Evolutionary conservation across 129 eudicot species (phyloP), one percentile per base, ranked within the genome.

Genomic region (Flaveria linearis): DNA sequence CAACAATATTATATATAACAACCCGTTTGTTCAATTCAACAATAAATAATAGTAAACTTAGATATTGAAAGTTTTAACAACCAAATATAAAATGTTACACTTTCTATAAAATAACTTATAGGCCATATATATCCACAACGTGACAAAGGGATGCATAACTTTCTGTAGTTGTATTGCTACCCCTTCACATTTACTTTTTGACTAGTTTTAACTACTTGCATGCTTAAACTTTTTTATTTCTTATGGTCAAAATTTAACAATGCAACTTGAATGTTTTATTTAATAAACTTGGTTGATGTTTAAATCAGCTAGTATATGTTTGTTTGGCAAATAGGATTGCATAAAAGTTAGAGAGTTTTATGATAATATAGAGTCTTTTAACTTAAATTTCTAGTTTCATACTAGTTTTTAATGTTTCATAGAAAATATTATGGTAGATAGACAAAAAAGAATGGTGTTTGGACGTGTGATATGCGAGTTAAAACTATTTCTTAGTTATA

Each of bases 151-250:
- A 13, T 28, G 45, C 45, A 16, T 33, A 63, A 63, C 20, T 63
- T 63, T 63, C 45, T 63, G 23, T 63, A 26, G 0, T 30, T 63
- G 69, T 63, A 63, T 28, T 63, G 45, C 69, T 33, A 63, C 45
- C 3, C 22, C 70, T 7, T 65, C 70, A 39, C 49, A 65, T 65
- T 36, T 65, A 36, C 70, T 33, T 65, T 65, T 65, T 65, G 70
- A 65, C 49, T 36, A n/a, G 46, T 36, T 65, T 36, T 16, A 64
- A 39, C 47, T 15, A 5, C 25, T 64, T 33, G 25, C 25, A 36
- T 33, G 25, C 43, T 28, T 63, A 28, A 63, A 63, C 18, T 28
- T 63, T 30, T 30, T 30, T 12, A 13, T 22, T 20, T 20, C 12
- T 57, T 57, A 3, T 57, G 15, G 30, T 57, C 61, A 53, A 53